Base-by-base conservation (phyloP, 1,139 yeast species). In the Saccharomycopsis hybrid region DNA sequence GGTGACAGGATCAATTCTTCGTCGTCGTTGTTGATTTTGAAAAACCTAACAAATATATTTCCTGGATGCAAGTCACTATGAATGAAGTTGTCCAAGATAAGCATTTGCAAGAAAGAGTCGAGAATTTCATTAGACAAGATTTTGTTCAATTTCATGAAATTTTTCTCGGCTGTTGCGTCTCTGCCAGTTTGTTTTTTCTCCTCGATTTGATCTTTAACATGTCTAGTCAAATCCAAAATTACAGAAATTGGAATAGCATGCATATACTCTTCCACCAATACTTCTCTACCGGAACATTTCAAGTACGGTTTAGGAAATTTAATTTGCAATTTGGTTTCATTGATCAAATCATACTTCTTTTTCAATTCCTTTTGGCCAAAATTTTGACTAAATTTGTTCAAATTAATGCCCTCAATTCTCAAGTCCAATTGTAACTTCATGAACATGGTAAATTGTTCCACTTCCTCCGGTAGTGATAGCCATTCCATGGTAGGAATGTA, bases 61-160 rank as follows among this genome's bases (percentile, higher is more conserved):
- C 99, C 99, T 0, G 98, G 97, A 60, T 92, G 98, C 54, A 92
- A 72, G 66, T 92, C 98, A 0, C 97, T 94, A 65, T 92, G 98
- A 43, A 90, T 88, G 64, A 92, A 92, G 64, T 92, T 89, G 66
- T 92, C 96, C 51, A 90, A 69, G 54, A 92, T 82, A 55, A 92
- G 73, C 99, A 94, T 92, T 60, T 89, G 85, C 58, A 92, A 70
- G 60, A 92, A 92, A 4, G 97, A 85, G 64, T 92, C 96, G 35
- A 92, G 77, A 3, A 96, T 88, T 57, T 85, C 85, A 61, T 86
- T 90, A 61, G 96, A 88, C 24, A 90, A 76, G 58, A 80, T 85
- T 58, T 82, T 83, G 33, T 89, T 82, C 47, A 87, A 40, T 41
- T 53, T 44, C 46, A 47, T 41, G 32, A 51, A 53, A 30, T n/a